Percentiles rank a stretch among this genome's conserved stretches.
These are phyloP conservation scores for Neobulgaria alba DNA, from an alignment of 2,329 filamentous ascomycete species.

Conservation along the genomic window DNA sequence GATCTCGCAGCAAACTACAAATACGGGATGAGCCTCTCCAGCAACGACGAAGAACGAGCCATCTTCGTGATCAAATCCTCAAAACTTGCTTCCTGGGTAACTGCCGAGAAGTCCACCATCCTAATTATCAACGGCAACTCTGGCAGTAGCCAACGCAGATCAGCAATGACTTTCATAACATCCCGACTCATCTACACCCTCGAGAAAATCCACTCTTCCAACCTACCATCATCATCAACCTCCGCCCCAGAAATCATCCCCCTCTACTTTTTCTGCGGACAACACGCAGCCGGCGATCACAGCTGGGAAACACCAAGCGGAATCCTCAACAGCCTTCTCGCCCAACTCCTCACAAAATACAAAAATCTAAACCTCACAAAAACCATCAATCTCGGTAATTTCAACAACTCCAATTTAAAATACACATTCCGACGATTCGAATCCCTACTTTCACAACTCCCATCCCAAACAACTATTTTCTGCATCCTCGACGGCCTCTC, in stretches of 20 bases:
- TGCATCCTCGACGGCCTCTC: not conserved
- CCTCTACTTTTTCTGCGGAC: not conserved
- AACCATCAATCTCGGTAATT: not conserved
- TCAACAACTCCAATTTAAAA: not conserved
- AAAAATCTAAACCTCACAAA: not conserved
- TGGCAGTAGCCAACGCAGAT: too few relatives aligned
- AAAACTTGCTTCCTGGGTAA: not conserved
- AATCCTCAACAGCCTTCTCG: not conserved
- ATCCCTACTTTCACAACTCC: not conserved
- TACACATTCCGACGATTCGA: not conserved
- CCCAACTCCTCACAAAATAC: not conserved
- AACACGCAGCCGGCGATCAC: not conserved
- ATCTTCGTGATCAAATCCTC: not conserved
- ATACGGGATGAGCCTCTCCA: not conserved
- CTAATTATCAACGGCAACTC: not conserved
- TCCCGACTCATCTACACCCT: too few relatives aligned
- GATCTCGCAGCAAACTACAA: not conserved
- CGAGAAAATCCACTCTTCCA: too few relatives aligned
- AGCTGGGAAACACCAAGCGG: not conserved
- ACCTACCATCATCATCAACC: too few relatives aligned
- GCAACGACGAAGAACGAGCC: not conserved
- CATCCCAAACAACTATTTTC: not conserved
- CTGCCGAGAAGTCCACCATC: not conserved
- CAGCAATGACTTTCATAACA: too few relatives aligned
- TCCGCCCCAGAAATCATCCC: not conserved